A percentile compares a stretch with the other conserved stretches of the same genome.
Evolutionary conservation across 2,329 filamentous ascomycete genomes (phyloP).

Genomic region (Chrysoporthe austroafricana): DNA sequence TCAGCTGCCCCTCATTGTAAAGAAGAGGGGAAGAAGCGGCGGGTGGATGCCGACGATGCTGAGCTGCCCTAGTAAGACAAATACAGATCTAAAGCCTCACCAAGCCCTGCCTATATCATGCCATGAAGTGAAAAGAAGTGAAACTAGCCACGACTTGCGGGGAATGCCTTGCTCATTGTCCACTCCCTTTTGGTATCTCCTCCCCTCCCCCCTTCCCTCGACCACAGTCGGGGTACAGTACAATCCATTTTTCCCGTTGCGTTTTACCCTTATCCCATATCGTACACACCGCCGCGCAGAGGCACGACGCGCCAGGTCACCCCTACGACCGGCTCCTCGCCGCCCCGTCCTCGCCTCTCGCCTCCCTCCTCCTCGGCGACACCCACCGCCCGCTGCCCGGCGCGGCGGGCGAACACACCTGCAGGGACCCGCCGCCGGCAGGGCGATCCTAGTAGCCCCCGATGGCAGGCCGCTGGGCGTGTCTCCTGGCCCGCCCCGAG

Average conservation of each 20-base stretch:
- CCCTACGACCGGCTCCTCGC: conserved; percentile 22
- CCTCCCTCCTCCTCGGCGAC: not conserved
- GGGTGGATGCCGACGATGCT: not conserved
- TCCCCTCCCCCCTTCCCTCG: not conserved
- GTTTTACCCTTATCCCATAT: conserved; percentile 13
- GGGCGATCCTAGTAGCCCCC: conserved; percentile 24
- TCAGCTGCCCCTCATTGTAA: not conserved
- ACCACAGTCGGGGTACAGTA: not conserved
- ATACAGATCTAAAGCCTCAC: not conserved
- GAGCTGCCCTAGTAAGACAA: too few relatives aligned
- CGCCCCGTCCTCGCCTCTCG: not conserved
- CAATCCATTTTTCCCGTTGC: not conserved
- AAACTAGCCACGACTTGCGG: not conserved
- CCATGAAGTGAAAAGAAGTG: not conserved
- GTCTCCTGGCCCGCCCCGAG: conserved; percentile 59
- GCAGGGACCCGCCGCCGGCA: not conserved
- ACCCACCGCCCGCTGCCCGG: not conserved
- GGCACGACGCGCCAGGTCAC: not conserved
- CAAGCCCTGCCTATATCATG: not conserved
- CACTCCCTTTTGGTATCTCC: not conserved
- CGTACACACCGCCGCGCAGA: not conserved
- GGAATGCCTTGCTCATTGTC: not conserved
- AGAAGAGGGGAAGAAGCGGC: not conserved
- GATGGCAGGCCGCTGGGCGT: conserved; percentile 33
- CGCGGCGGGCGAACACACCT: conserved; percentile 4